These are phyloP conservation scores for Puccinellia tenuiflora DNA, from an alignment of 176 grass and related monocot genomes.

Conservation along the genomic window DNA sequence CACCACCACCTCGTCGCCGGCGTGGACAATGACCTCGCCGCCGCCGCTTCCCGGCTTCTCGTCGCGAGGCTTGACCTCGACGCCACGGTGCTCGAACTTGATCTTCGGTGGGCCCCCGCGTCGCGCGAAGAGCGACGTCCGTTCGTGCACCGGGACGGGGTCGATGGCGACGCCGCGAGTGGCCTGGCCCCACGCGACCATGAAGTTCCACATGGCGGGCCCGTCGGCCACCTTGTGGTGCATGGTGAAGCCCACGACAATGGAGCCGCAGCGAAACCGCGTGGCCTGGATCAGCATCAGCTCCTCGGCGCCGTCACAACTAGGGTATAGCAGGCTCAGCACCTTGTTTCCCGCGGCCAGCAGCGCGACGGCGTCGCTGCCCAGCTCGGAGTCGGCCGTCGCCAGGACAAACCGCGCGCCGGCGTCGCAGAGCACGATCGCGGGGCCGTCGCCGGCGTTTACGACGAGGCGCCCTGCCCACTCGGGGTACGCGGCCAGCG, in stretches of 20 bases:
- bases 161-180: background rate
- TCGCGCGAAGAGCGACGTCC: background rate
- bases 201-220: background rate
- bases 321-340: background rate
- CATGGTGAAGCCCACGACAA: background rate
- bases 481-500: conserved; percentile 20
- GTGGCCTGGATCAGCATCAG: conserved; percentile 7
- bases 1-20: background rate
- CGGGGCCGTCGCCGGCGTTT: background rate
- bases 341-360: background rate
- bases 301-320: background rate
- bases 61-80: background rate
- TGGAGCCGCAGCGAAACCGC: background rate
- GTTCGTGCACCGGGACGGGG: background rate
- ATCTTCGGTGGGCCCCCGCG: background rate
- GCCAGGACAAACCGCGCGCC: background rate
- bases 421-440: conserved; percentile 15
- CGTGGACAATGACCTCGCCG: accelerated
- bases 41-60: background rate
- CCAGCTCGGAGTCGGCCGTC: background rate
- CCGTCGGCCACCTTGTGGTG: conserved; percentile 1
- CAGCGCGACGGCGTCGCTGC: background rate
- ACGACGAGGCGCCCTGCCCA: conserved; percentile 1
- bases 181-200: background rate
- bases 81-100: conserved; percentile 3